Percentiles rank a stretch among this genome's conserved stretches.
These are phyloP conservation scores for Yamadazyma laniorum DNA, from an alignment of 805 yeast genomes.

Conservation along the genomic window DNA sequence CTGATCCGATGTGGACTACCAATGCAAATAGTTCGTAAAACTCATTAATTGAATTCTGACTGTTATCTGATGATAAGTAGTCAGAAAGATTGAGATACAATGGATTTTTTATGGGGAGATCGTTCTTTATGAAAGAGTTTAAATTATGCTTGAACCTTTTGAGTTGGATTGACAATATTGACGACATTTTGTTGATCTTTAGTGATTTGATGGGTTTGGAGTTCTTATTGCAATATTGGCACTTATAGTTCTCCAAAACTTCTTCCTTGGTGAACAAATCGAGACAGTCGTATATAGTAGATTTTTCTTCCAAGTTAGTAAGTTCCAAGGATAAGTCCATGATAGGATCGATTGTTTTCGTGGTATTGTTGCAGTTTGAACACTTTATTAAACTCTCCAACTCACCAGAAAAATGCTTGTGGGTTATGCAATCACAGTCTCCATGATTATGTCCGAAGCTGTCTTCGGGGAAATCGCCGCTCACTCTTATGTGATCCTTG, in stretches of 20 bases:
- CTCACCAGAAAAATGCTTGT: constrained; percentile 79
- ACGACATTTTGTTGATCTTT: constrained; percentile 65
- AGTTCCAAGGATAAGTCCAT: constrained; percentile 86
- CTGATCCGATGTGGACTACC: constrained; percentile 87
- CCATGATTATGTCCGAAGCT: constrained; percentile 2
- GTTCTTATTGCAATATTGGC: constrained; percentile 64
- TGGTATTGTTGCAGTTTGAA: constrained; percentile 58
- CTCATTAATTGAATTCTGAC: constrained; percentile 18
- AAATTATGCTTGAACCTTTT: constrained; percentile 71
- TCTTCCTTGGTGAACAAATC: constrained; percentile 77
- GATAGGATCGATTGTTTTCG: constrained; percentile 82
- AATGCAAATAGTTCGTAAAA: constrained; percentile 83
- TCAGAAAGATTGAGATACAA: constrained; percentile 66
- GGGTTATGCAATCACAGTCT: constrained; percentile 75
- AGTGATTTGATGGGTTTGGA: constrained; percentile 65
- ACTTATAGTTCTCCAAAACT: constrained; percentile 69
- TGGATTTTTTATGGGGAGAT: constrained; percentile 72
- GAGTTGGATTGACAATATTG: constrained; percentile 78
- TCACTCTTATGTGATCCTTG: constrained; percentile 24
- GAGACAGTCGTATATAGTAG: constrained; percentile 60
- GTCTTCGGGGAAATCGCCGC: constrained; percentile 1
- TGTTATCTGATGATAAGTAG: constrained; percentile 50
- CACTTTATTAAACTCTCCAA: constrained; percentile 80
- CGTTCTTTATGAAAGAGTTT: constrained; percentile 58
- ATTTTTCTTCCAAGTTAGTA: constrained; percentile 28